Evolutionary conservation across 345 rosid species (phyloP), one percentile per base, ranked within the genome.

Genomic region (Excoecaria agallocha): DNA sequence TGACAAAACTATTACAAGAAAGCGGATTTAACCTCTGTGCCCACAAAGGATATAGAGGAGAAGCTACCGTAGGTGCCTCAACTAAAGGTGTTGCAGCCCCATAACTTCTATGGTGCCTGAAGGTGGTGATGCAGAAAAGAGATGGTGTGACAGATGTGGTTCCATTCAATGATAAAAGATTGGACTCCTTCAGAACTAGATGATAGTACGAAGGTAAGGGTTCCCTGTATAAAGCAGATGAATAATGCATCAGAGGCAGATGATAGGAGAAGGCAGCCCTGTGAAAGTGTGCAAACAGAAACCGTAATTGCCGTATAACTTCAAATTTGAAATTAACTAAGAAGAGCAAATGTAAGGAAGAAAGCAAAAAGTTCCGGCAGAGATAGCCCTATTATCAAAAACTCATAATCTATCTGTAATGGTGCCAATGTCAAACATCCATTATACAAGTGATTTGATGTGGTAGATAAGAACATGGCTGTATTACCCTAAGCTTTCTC

Each of bases 191-290:
- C 71, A 45, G 75, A 56, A 59, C 78, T 38, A 57, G 51, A 76
- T 58, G 68, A 83, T 61, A 46, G 30, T 73, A 49, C 63, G 73
- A 72, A 75, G 74, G 56, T 30, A 77, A 60, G 66, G 64, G 70
- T 72, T 76, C 75, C 88, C 93, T 89, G 86, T 84, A 86, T 25
- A 69, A 39, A 43, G 61, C 56, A 71, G 66, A 69, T 15, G 16
- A 0, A 68, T 74, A 15, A 70, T 79, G 30, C 50, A 43, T 86
- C 71, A 38, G 50, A 71, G n/a, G 13, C 52, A 8, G 17, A 19
- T 55, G 48, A 15, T 35, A 48, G 12, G 6, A 62, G 48, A 73
- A 45, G 43, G 17, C 30, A 59, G 25, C 20, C 43, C 41, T 45
- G 16, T 8, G 19, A 37, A 39, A 54, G 15, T 25, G 50, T 10